Conservation (phyloP, 2,329 filamentous ascomycete species). For the Thelonectria blattea region DNA sequence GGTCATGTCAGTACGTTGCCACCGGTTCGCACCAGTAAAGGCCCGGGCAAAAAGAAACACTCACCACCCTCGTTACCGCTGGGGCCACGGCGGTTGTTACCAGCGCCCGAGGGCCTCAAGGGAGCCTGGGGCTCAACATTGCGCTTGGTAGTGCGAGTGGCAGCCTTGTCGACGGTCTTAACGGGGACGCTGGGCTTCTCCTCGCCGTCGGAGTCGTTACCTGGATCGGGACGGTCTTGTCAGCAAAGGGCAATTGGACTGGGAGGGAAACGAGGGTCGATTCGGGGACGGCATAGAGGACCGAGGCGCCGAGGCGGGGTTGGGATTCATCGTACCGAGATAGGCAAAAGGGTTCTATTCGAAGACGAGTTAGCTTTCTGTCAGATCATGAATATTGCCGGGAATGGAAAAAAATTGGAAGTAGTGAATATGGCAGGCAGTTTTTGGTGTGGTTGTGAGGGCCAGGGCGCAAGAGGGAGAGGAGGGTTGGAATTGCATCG, state of each 20-base stretch:
- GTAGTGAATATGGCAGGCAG: neutral
- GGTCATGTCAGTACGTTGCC: conserved; percentile 25
- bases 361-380: conserved; percentile 30
- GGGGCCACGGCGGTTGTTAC: conserved; percentile 60
- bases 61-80: conserved; percentile 87
- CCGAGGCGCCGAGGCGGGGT: conserved; percentile 23
- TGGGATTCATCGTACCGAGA: conserved; percentile 74
- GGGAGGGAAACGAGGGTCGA: conserved; percentile 19
- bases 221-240: conserved; percentile 44
- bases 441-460: neutral
- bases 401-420: neutral
- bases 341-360: conserved; percentile 95
- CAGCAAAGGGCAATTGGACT: conserved; percentile 34
- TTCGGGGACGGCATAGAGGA: conserved; percentile 23
- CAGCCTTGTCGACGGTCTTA: conserved; percentile 87
- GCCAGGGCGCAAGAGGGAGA: conserved; percentile 3
- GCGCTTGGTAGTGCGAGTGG: conserved; percentile 79
- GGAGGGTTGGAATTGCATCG: conserved; percentile 7
- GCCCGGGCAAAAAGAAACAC: conserved; percentile 41
- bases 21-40: neutral
- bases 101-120: conserved; percentile 49
- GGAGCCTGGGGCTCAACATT: conserved; percentile 80
- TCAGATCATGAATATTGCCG: conserved; percentile 2
- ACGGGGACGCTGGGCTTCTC: conserved; percentile 80
- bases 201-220: conserved; percentile 66